Evolutionary conservation across 2,329 filamentous ascomycete genomes (phyloP).

Genomic region (Fusarium sp.): DNA sequence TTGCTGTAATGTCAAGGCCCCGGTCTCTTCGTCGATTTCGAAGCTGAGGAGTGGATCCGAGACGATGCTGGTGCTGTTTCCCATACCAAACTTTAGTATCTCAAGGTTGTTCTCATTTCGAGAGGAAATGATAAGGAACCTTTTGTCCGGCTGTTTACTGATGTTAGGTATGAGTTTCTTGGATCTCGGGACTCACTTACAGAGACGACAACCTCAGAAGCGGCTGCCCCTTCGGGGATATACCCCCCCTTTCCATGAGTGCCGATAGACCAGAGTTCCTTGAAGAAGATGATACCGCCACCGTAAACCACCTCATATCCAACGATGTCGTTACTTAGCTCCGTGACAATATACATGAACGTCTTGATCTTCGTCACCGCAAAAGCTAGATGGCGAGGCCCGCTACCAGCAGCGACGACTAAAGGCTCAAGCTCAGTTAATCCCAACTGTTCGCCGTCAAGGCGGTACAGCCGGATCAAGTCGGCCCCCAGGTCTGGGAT

Average conservation of each 20-base stretch:
- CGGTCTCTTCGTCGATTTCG: constrained; percentile 63
- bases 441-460: constrained; percentile 57
- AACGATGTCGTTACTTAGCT: constrained; percentile 67
- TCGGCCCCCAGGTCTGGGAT: constrained; percentile 75
- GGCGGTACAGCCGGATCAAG: constrained; percentile 65
- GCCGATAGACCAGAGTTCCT: constrained; percentile 59
- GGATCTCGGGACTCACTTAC: constrained; percentile 55
- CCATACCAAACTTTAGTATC: constrained; percentile 57
- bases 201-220: constrained; percentile 68
- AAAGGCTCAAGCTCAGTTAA: constrained; percentile 56
- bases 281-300: constrained; percentile 56
- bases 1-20: constrained; percentile 65
- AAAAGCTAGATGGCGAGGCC: constrained; percentile 75
- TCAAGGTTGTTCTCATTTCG: constrained; percentile 69
- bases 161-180: background rate
- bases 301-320: constrained; percentile 67
- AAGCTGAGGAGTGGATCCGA: constrained; percentile 75
- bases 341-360: constrained; percentile 70
- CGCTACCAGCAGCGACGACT: constrained; percentile 62
- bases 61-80: constrained; percentile 57
- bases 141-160: constrained; percentile 62
- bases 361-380: constrained; percentile 56
- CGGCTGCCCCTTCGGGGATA: constrained; percentile 57
- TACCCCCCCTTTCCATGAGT: constrained; percentile 58
- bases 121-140: constrained; percentile 74